Percentiles rank a stretch among this genome's conserved stretches.
These are phyloP conservation scores for Porphyridium purpureum DNA, from an alignment of 23 red algal species.

Conservation along the genomic window DNA sequence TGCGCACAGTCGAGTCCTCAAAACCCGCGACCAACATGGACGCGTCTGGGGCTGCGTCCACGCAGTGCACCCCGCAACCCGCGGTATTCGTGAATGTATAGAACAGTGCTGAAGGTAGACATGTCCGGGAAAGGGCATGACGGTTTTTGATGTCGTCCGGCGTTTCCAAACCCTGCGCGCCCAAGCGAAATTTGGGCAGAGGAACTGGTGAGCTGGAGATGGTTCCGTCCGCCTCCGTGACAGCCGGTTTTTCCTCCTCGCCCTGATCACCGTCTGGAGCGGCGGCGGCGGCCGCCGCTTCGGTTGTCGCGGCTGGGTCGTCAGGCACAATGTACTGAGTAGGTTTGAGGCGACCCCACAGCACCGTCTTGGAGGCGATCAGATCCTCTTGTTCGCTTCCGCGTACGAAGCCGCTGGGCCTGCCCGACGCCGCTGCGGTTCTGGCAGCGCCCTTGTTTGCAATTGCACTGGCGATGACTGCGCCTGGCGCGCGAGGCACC, in stretches of 20 bases:
- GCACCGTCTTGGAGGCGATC: slow-evolving; percentile 6
- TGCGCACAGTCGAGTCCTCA: slow-evolving; percentile 60
- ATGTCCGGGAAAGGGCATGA: slow-evolving; percentile 2
- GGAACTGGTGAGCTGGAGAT: not conserved
- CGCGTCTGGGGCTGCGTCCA: slow-evolving; percentile 50
- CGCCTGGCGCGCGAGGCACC: slow-evolving; percentile 4
- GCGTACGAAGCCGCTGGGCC: too few relatives aligned
- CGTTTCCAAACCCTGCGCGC: slow-evolving; percentile 40
- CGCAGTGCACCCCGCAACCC: slow-evolving; percentile 44
- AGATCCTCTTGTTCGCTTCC: not conserved
- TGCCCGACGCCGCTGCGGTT: slow-evolving; percentile 4
- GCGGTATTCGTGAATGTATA: slow-evolving; percentile 79
- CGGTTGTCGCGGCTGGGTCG: slow-evolving; percentile 7
- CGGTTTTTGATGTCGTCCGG: slow-evolving; percentile 28
- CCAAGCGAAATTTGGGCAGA: slow-evolving; percentile 7
- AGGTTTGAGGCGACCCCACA: slow-evolving; percentile 41
- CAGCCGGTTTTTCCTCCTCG: slow-evolving; percentile 15
- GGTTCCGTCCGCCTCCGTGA: slow-evolving; percentile 25
- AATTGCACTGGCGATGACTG: slow-evolving; percentile 3
- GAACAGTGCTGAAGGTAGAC: slow-evolving; percentile 44
- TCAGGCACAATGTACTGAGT: slow-evolving; percentile 30
- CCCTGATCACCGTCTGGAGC: slow-evolving; percentile 10
- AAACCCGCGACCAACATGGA: slow-evolving; percentile 58
- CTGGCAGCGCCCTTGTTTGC: too few relatives aligned
- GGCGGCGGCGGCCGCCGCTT: slow-evolving; percentile 8